Base-by-base conservation (phyloP, 306 rosid species). In the Adenanthera pavonina region DNA sequence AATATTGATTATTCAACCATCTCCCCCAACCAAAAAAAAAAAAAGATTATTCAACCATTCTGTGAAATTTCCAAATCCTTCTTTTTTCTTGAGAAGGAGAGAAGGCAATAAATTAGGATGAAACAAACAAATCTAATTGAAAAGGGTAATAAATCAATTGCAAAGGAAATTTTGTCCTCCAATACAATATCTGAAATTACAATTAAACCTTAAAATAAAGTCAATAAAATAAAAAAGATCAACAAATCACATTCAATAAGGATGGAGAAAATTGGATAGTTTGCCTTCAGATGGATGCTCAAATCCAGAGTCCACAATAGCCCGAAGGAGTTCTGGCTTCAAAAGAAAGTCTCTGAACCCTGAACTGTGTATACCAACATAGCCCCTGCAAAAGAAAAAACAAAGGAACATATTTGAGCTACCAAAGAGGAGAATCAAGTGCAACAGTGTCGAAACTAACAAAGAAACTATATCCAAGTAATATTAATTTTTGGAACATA, bases 211-310 rank as follows among this genome's bases (percentile, higher is more conserved):
- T 65, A 34, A 17, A 75, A 59, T 47, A 71, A 2, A 0, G 53
- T 5, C 8, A 52, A 72, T 25, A 9, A 66, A 14, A 40, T 25
- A 12, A 30, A 49, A 35, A 9, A 66, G n/a, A 33, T 20, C 4
- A 68, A 35, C 8, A 15, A 78, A 12, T 70, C 6, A 6, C 20
- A 53, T 47, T 36, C 19, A 57, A 20, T 3, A 46, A 33, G 53
- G 19, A 20, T 15, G 44, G 47, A 33, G 38, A 69, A 9, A 44
- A 59, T 51, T 75, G 5, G 34, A 80, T 41, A 85, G 69, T 35
- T 81, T 86, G 90, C 96, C 96, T 91, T 91, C 96, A 33, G 96
- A 91, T 36, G 96, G 96, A 80, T 91, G 96, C 92, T 91, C 96
- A 88, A 91, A 91, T 64, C 96, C 96, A 0, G 96, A 91, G 87